Percentiles rank a stretch among this genome's conserved stretches.
Evolutionary conservation across 169 alveolate genomes (phyloP).

Genomic region (Pseudocohnilembus persalinus): DNA sequence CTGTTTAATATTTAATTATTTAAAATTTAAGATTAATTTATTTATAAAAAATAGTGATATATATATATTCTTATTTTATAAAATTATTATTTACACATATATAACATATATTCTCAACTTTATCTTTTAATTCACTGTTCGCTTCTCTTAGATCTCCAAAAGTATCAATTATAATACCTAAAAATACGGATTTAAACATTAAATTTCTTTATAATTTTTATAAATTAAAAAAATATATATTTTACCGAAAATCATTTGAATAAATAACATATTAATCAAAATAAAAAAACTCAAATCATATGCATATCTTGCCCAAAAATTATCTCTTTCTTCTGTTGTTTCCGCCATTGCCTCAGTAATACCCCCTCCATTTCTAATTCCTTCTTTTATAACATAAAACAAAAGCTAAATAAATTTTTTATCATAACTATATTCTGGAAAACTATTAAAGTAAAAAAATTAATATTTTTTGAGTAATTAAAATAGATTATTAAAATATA

Average conservation of each 20-base stretch:
- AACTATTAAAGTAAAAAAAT: not conserved
- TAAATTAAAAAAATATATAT: too few species aligned
- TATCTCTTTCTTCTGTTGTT: not conserved
- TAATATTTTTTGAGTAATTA: too few species aligned
- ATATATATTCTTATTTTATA: not conserved
- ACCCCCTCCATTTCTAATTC: constrained; percentile 52
- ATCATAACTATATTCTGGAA: not conserved
- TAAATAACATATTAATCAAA: constrained; percentile 39
- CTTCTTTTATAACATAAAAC: constrained; percentile 30
- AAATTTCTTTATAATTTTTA: too few species aligned
- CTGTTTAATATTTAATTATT: too few species aligned
- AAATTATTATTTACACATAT: constrained; percentile 24
- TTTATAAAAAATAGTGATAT: not conserved
- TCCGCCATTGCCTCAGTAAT: constrained; percentile 26
- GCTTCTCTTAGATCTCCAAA: constrained; percentile 49
- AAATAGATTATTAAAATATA: too few species aligned
- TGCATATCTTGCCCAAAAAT: constrained; percentile 44
- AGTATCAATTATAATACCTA: constrained; percentile 47
- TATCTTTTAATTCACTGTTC: constrained; percentile 24
- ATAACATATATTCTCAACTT: constrained; percentile 32
- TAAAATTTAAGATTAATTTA: not conserved
- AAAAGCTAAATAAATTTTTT: constrained; percentile 23
- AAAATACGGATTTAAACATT: not conserved
- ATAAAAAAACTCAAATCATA: constrained; percentile 38
- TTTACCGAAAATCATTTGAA: constrained; percentile 45